These are phyloP conservation scores for Micractinium conductrix DNA, from an alignment of 139 green algal species.

Conservation along the genomic window DNA sequence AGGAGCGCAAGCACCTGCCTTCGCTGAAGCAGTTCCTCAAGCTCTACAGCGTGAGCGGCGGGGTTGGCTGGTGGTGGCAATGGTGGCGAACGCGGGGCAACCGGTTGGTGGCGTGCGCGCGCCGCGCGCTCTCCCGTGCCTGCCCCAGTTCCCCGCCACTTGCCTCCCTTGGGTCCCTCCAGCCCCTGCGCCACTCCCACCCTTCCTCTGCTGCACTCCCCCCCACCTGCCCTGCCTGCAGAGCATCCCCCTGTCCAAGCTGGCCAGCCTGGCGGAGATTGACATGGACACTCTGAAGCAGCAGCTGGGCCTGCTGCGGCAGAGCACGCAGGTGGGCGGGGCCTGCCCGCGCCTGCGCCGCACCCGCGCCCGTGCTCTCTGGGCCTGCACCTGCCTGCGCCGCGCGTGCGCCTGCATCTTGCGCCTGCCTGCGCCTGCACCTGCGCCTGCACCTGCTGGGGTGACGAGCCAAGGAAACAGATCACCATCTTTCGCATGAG, in stretches of 20 bases:
- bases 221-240: not conserved
- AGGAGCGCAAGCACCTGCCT: constrained; percentile 75
- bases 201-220: no score
- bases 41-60: constrained; percentile 78
- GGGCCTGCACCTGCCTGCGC: not conserved
- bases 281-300: constrained; percentile 69
- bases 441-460: not conserved
- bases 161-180: no score
- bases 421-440: not conserved
- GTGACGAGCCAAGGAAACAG: constrained; percentile 24
- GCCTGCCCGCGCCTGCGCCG: not conserved
- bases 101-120: no score
- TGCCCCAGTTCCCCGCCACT: no score
- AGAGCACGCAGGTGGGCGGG: constrained; percentile 7
- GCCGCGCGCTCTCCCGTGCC: no score
- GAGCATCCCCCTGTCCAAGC: constrained; percentile 87
- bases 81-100: no score
- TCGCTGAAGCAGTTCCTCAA: constrained; percentile 87
- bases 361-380: not conserved
- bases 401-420: not conserved
- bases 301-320: constrained; percentile 72
- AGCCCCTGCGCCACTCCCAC: no score
- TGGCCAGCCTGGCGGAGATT: constrained; percentile 89
- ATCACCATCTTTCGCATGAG: constrained; percentile 46
- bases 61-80: not conserved